Evolutionary conservation across 1,284 basidiomycete genomes (phyloP).

Genomic region (Ceratobasidium papillatum): DNA sequence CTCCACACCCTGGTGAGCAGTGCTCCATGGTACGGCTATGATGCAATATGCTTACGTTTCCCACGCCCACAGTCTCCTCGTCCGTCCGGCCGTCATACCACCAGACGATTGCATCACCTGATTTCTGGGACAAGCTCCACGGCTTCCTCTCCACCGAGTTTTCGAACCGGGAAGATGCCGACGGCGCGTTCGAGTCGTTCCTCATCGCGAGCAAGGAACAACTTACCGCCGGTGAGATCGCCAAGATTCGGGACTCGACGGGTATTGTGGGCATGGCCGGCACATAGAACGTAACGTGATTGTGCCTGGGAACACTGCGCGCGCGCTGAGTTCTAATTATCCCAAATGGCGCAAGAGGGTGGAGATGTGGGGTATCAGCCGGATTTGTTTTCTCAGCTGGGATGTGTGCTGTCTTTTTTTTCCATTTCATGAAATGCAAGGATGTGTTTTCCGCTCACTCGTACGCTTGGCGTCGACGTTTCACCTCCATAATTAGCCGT

Average conservation of each 20-base stretch:
- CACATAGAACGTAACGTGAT: slow-evolving; percentile 55
- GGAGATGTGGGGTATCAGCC: slow-evolving; percentile 24
- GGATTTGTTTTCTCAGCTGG: slow-evolving; percentile 3
- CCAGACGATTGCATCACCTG: slow-evolving; percentile 69
- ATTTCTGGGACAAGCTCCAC: slow-evolving; percentile 78
- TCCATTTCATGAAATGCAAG: slow-evolving; percentile 25
- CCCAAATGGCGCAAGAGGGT: slow-evolving; percentile 1
- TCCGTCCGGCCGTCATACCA: slow-evolving; percentile 62
- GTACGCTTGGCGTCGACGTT: neutral
- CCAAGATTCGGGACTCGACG: slow-evolving; percentile 78
- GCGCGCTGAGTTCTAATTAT: slow-evolving; percentile 11
- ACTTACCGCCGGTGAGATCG: slow-evolving; percentile 76
- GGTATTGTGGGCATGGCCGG: slow-evolving; percentile 83
- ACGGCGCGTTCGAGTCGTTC: slow-evolving; percentile 76
- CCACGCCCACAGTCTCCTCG: slow-evolving; percentile 12
- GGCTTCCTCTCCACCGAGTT: slow-evolving; percentile 65
- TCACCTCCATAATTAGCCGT: neutral
- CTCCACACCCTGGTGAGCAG: slow-evolving; percentile 14
- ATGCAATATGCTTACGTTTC: slow-evolving; percentile 3
- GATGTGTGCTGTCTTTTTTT: slow-evolving; percentile 9
- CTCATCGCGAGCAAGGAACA: slow-evolving; percentile 73
- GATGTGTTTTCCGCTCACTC: neutral
- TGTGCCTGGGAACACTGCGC: neutral
- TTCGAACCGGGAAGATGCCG: slow-evolving; percentile 57
- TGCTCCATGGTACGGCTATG: neutral